These are phyloP conservation scores for Mitragyna speciosa DNA, from an alignment of 257 asterid genomes.

Conservation along the genomic window DNA sequence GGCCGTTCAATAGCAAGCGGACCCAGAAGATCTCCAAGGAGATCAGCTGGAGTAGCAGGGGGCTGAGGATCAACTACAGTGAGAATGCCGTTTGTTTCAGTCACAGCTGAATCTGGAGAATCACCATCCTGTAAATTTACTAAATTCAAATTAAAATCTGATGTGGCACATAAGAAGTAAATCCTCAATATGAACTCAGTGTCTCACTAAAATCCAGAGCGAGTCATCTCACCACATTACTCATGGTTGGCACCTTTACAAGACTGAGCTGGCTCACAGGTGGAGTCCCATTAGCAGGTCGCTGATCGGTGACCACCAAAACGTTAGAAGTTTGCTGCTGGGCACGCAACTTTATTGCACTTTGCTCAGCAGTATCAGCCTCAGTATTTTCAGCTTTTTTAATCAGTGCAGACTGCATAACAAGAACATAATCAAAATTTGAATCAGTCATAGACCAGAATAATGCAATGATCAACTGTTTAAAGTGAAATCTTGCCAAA, in stretches of 20 bases:
- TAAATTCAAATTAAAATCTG: conserved; percentile 22
- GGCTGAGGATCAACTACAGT: conserved; percentile 78
- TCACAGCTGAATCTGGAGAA: conserved; percentile 44
- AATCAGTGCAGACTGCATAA: conserved; percentile 69
- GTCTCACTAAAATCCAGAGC: conserved; percentile 21
- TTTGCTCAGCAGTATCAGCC: conserved; percentile 96
- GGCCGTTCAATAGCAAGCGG: conserved; percentile 84
- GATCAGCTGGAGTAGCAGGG: conserved; percentile 61
- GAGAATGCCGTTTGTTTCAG: conserved; percentile 70
- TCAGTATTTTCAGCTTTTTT: conserved; percentile 87
- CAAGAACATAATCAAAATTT: conserved; percentile 21
- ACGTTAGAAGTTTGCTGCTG: conserved; percentile 87
- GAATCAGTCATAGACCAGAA: background rate
- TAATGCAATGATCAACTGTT: conserved; percentile 5
- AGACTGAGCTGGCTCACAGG: conserved; percentile 69
- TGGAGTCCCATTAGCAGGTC: conserved; percentile 67
- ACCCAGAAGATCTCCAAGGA: conserved; percentile 84
- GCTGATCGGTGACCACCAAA: conserved; percentile 75
- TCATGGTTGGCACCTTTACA: conserved; percentile 70
- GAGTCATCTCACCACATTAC: conserved; percentile 53
- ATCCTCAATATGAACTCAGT: conserved; percentile 15
- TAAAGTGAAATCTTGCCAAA: background rate
- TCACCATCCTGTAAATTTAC: conserved; percentile 51
- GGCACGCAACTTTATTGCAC: conserved; percentile 87
- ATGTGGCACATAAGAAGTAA: conserved; percentile 13